These are phyloP conservation scores for Umbilicus rupestris DNA, from an alignment of 164 flowering plant genomes.

Conservation along the genomic window DNA sequence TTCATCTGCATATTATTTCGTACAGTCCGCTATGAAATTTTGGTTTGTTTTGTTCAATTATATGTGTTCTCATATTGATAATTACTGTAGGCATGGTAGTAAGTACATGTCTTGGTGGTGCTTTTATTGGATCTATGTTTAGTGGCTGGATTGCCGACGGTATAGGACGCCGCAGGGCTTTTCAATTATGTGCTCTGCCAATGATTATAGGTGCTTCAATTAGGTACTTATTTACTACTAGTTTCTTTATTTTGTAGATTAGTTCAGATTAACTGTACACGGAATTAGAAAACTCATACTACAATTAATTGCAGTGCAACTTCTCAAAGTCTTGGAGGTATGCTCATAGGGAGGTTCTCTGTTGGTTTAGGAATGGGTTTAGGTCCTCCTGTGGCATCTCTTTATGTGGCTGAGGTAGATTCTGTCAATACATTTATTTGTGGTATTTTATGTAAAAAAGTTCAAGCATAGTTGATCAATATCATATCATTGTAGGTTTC, in stretches of 20 bases:
- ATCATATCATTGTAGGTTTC: conserved; percentile 31
- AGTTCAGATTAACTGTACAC: neutral
- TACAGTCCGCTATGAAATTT: neutral
- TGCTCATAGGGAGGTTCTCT: conserved; percentile 59
- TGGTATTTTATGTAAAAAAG: neutral
- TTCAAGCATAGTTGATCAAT: neutral
- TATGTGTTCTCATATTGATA: neutral
- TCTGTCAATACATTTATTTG: too few species aligned
- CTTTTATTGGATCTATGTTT: conserved; percentile 64
- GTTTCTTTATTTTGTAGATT: neutral
- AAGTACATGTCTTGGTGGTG: conserved; percentile 88
- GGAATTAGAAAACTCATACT: neutral
- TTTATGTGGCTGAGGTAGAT: conserved; percentile 62
- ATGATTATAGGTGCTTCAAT: conserved; percentile 82
- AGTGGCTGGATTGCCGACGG: conserved; percentile 95
- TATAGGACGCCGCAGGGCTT: conserved; percentile 83
- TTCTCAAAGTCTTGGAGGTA: conserved; percentile 32
- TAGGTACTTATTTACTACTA: conserved; percentile 31
- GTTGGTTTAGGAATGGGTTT: conserved; percentile 69
- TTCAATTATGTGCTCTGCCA: conserved; percentile 87
- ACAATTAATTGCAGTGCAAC: conserved; percentile 37
- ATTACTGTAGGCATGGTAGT: conserved; percentile 71
- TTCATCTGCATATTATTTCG: neutral
- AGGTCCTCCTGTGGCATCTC: conserved; percentile 67
- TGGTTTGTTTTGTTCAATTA: neutral